Conservation (phyloP, 805 yeast genomes). For the Candida vaughaniae region DNA sequence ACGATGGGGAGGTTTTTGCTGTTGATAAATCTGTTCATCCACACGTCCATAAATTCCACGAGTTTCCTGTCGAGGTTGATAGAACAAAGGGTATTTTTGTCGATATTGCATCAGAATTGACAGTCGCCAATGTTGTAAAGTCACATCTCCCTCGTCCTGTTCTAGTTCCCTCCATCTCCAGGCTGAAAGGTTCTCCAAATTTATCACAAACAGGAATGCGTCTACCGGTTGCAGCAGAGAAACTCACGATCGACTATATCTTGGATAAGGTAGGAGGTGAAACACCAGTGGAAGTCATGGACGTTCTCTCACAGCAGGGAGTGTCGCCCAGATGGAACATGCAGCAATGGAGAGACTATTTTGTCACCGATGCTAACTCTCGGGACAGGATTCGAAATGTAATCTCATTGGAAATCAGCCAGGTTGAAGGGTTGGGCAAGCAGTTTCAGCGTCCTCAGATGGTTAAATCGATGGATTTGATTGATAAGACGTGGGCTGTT, state of each 20-base stretch:
- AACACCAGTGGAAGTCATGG: conserved; percentile 77
- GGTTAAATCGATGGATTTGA: conserved; percentile 67
- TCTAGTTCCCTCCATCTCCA: conserved; percentile 34
- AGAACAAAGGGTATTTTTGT: conserved; percentile 14
- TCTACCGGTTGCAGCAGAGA: conserved; percentile 45
- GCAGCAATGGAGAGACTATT: conserved; percentile 74
- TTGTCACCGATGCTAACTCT: conserved; percentile 37
- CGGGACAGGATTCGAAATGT: conserved; percentile 76
- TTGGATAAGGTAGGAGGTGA: conserved; percentile 62
- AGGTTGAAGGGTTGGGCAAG: conserved; percentile 45
- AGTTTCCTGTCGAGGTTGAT: conserved; percentile 23
- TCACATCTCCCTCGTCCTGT: conserved; percentile 45
- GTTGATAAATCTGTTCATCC: conserved; percentile 48
- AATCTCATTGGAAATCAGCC: conserved; percentile 75
- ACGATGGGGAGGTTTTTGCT: conserved; percentile 64
- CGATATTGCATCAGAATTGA: conserved; percentile 31
- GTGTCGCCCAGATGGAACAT: conserved; percentile 64
- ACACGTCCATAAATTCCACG: conserved; percentile 45
- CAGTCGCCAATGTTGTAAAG: conserved; percentile 31
- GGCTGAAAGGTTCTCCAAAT: conserved; percentile 14
- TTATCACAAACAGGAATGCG: conserved; percentile 37
- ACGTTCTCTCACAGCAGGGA: conserved; percentile 76
- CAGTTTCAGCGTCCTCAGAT: conserved; percentile 60
- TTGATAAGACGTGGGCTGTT: conserved; percentile 60
- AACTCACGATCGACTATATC: conserved; percentile 55